These are phyloP conservation scores for Podospora anserina DNA, from an alignment of 495 filamentous ascomycete species.

Conservation along the genomic window DNA sequence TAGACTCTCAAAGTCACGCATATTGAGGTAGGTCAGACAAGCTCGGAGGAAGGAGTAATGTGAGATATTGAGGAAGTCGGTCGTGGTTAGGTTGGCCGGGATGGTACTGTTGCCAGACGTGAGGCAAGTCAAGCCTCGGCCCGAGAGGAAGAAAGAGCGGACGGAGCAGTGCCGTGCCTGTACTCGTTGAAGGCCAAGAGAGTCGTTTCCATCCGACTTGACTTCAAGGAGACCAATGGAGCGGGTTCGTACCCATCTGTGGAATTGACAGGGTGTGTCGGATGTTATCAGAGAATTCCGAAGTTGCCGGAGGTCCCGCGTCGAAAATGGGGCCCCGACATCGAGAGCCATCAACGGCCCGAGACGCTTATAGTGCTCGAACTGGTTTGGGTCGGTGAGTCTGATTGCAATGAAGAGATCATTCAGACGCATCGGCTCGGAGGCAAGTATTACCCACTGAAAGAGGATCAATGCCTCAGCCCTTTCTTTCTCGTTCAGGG, in stretches of 20 bases:
- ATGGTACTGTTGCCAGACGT: conserved; percentile 17
- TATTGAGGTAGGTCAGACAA: conserved; percentile 37
- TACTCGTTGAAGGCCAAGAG: conserved; percentile 35
- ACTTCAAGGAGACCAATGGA: conserved; percentile 40
- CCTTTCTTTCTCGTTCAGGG: conserved; percentile 33
- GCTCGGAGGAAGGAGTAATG: conserved; percentile 37
- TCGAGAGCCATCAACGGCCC: conserved; percentile 30
- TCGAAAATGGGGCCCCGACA: conserved; percentile 28
- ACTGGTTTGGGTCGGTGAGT: conserved; percentile 25
- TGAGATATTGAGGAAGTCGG: conserved; percentile 30
- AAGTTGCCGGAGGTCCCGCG: conserved; percentile 34
- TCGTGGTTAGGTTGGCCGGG: conserved; percentile 10
- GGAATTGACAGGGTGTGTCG: conserved; percentile 36
- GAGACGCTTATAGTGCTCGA: conserved; percentile 18
- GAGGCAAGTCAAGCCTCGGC: conserved; percentile 35
- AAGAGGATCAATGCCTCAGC: conserved; percentile 36
- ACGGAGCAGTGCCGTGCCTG: conserved; percentile 37
- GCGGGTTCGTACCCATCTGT: conserved; percentile 36
- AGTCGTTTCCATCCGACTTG: conserved; percentile 25
- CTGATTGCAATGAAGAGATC: conserved; percentile 36
- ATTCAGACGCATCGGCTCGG: conserved; percentile 38
- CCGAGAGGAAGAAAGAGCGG: conserved; percentile 37
- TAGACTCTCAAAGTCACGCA: conserved; percentile 35
- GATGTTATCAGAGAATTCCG: conserved; percentile 33
- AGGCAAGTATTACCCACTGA: conserved; percentile 39